Conservation (phyloP, 2,329 filamentous ascomycete genomes). For the Arthrocladium fulminans region DNA sequence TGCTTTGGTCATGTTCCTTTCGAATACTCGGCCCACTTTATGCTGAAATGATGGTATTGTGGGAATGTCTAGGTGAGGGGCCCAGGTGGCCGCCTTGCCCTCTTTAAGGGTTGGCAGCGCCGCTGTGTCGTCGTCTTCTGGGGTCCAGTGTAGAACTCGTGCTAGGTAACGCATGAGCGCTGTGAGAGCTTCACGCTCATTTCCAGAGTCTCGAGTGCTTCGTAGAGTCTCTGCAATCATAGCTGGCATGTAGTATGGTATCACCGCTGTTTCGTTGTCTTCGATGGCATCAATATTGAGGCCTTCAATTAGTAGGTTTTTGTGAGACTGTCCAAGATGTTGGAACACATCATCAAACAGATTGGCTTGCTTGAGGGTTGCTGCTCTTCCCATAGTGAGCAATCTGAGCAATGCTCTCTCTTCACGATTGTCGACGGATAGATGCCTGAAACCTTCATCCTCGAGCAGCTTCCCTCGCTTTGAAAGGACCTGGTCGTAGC, state of each 20-base stretch:
- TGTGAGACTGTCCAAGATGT: conserved; percentile 17
- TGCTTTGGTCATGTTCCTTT: conserved; percentile 25
- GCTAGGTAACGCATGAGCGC: conserved; percentile 26
- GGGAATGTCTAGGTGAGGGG: conserved; percentile 6
- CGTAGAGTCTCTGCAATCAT: conserved; percentile 28
- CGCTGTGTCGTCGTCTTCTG: conserved; percentile 5
- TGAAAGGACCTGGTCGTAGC: conserved; percentile 29
- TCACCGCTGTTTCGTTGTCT: conserved; percentile 27
- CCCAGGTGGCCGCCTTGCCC: conserved; percentile 4
- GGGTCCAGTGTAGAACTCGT: conserved; percentile 19
- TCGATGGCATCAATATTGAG: conserved; percentile 30
- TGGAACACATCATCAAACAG: conserved; percentile 26
- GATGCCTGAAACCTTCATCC: conserved; percentile 24
- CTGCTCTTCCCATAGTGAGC: conserved; percentile 31
- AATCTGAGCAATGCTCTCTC: conserved; percentile 31
- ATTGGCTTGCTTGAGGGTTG: conserved; percentile 25
- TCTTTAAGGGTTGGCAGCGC: conserved; percentile 3
- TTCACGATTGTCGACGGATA: conserved; percentile 22
- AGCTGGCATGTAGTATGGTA: conserved; percentile 34
- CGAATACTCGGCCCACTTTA: conserved; percentile 22
- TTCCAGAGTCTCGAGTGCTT: conserved; percentile 15
- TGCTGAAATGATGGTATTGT: neutral
- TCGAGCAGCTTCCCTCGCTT: conserved; percentile 25
- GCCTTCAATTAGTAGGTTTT: conserved; percentile 23
- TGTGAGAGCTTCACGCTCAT: conserved; percentile 22